Conservation (phyloP, 1,284 basidiomycete species). For the Coniferiporia weirii region DNA sequence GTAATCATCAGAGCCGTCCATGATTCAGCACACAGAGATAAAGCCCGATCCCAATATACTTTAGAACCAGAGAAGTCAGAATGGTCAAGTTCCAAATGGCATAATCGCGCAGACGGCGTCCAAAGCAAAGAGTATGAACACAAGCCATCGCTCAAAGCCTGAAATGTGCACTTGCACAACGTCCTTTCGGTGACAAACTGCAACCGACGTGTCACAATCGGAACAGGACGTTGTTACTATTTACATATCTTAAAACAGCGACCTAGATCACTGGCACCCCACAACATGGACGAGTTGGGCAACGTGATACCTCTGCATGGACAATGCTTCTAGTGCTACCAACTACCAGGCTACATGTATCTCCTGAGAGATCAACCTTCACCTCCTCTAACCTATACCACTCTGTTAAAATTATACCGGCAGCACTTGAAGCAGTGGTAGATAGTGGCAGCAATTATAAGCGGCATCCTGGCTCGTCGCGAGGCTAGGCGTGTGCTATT, state of each 20-base stretch:
- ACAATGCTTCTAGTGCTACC: too few relatives aligned
- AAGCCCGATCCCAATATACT: neutral
- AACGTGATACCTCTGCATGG: too few relatives aligned
- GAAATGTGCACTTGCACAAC: too few relatives aligned
- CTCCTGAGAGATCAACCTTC: too few relatives aligned
- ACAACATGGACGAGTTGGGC: too few relatives aligned
- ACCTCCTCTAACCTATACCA: too few relatives aligned
- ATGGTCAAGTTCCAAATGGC: neutral
- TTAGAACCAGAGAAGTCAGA: neutral
- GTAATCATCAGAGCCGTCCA: slow-evolving; percentile 50
- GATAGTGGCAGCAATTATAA: neutral
- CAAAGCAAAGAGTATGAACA: neutral
- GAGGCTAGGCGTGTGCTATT: neutral
- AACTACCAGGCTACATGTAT: too few relatives aligned
- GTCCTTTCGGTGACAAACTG: too few relatives aligned
- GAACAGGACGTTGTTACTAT: too few relatives aligned
- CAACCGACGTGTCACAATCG: too few relatives aligned
- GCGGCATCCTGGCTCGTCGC: neutral
- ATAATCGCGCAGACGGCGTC: neutral
- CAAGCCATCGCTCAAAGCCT: neutral
- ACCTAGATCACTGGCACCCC: too few relatives aligned
- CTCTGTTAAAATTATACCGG: neutral
- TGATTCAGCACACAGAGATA: neutral
- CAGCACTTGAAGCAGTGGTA: neutral
- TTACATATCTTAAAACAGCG: too few relatives aligned